Evolutionary conservation across 345 rosid species (phyloP), one percentile per base, ranked within the genome.

Genomic region (Lumnitzera racemosa): DNA sequence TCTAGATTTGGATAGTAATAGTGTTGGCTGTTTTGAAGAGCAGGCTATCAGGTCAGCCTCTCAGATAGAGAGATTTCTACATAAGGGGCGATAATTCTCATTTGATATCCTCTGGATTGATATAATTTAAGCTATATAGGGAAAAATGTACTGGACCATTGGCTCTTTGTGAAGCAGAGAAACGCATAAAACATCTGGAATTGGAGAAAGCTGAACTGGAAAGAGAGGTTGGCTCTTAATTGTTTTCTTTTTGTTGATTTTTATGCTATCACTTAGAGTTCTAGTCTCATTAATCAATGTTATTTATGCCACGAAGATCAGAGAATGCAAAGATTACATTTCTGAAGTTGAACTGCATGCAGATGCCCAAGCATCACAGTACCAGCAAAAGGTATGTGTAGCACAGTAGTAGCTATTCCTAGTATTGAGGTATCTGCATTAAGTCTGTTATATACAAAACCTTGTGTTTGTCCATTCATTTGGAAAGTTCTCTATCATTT

Each of bases 291-390:
- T 51, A 12, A 11, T 59, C 54, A 47, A 11, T 51, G 52, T 63
- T 78, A 36, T 68, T 53, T 48, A 56, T 68, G 58, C 58, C 57
- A 66, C 71, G 64, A 61, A 92, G 98, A 74, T 89, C 69, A 82
- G 78, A 67, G 86, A 74, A 67, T 81, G 74, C 76, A 89, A 83
- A 76, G 87, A 83, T 59, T 83, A 83, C 78, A 80, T 85, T 63
- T 85, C 92, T 0, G 96, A 92, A 68, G 73, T 92, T 67, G 70
- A 82, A 53, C 58, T 92, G 70, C 98, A 92, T 76, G 88, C 88
- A 49, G 98, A 92, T 74, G 96, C 96, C 63, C 98, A 92, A 73
- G 81, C 98, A 68, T 78, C 78, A 56, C 81, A 80, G 53, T 92
- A 71, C 75, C 96, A 85, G 75, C 84, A 85, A 63, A 89, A 92